Conservation (phyloP, 805 yeast genomes). For the Grigorovia jiainica region DNA sequence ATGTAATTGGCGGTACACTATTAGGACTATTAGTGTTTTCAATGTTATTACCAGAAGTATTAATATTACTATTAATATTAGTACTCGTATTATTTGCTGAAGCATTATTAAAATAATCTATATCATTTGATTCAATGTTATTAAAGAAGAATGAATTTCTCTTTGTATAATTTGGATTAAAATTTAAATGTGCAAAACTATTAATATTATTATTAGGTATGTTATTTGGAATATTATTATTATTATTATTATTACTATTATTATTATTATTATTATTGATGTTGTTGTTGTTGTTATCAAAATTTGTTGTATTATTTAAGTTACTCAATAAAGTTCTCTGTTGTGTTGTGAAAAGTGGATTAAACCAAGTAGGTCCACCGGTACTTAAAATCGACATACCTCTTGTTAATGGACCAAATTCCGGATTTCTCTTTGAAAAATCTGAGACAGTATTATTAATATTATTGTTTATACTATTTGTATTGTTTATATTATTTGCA, state of each 20-base stretch:
- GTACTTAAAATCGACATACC: not conserved
- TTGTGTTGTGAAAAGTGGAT: not conserved
- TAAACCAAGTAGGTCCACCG: not conserved
- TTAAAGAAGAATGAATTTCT: constrained; percentile 20
- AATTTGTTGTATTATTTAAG: too few relatives aligned
- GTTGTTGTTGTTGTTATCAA: constrained; percentile 33
- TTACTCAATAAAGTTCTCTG: not conserved
- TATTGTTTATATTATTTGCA: constrained; percentile 15
- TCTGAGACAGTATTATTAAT: not conserved
- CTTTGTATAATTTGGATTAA: constrained; percentile 4
- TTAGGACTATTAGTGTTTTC: not conserved
- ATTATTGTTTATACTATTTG: constrained; percentile 3
- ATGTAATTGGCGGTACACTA: not conserved
- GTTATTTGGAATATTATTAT: not conserved
- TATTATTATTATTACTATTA: constrained; percentile 8
- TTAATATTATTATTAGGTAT: not conserved
- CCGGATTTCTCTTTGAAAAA: not conserved
- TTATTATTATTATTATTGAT: constrained; percentile 1
- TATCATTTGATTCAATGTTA: constrained; percentile 16
- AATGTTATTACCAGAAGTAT: not conserved
- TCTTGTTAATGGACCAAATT: not conserved
- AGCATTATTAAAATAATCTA: constrained; percentile 14
- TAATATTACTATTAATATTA: not conserved
- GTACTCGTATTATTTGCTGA: not conserved
- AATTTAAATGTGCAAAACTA: not conserved